Conservation (phyloP, 805 yeast genomes). For the Starmerella floricola region DNA sequence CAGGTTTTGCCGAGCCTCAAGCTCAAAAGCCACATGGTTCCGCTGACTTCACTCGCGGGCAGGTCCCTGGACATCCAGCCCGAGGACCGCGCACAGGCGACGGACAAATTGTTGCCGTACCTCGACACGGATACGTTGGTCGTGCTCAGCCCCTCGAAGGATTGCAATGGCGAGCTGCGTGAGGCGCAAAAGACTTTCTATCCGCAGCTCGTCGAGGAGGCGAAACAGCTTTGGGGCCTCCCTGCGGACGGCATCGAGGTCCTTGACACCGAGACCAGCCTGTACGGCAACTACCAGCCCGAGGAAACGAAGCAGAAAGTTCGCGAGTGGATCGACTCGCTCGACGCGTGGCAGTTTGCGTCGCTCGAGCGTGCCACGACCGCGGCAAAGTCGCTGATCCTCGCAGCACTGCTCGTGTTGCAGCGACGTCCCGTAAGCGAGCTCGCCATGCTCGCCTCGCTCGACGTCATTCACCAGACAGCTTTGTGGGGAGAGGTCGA, state of each 20-base stretch:
- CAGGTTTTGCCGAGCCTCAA: conserved; percentile 46
- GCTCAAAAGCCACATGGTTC: conserved; percentile 67
- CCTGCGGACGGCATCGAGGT: conserved; percentile 32
- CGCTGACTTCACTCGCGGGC: conserved; percentile 76
- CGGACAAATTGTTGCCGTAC: conserved; percentile 56
- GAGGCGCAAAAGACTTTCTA: conserved; percentile 67
- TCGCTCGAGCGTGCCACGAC: conserved; percentile 85
- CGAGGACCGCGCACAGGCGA: conserved; percentile 47
- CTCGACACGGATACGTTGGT: conserved; percentile 89
- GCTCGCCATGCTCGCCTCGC: conserved; percentile 60
- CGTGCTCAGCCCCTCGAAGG: conserved; percentile 67
- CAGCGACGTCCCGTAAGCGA: conserved; percentile 43
- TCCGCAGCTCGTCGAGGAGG: conserved; percentile 57
- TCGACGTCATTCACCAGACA: conserved; percentile 78
- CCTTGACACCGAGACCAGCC: conserved; percentile 72
- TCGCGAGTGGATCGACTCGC: conserved; percentile 45
- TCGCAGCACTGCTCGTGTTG: conserved; percentile 56
- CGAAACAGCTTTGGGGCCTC: conserved; percentile 43
- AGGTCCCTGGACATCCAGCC: conserved; percentile 67
- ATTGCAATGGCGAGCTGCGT: conserved; percentile 74
- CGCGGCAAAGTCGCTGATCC: conserved; percentile 72
- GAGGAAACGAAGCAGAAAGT: conserved; percentile 50
- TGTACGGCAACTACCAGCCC: conserved; percentile 68
- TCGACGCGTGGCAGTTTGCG: conserved; percentile 67
- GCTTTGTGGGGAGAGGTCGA: conserved; percentile 96